Evolutionary conservation across 176 grass and related monocot species (phyloP).

Genomic region (Metroxylon sagu): DNA sequence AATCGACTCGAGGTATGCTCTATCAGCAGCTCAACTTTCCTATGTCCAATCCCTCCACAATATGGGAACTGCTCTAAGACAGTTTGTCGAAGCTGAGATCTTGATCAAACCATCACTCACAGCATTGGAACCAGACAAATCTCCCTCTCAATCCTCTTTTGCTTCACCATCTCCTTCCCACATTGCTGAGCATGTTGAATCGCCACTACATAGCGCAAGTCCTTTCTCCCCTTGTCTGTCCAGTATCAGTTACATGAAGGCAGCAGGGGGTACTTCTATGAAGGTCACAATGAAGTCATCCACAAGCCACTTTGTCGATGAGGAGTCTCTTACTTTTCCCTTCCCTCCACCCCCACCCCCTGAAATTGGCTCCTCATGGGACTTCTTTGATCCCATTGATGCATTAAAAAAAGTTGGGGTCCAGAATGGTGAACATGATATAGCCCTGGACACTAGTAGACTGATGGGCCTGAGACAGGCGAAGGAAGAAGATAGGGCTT

Average conservation of each 20-base stretch:
- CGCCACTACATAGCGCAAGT: conserved; percentile 7
- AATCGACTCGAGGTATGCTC: conserved; percentile 45
- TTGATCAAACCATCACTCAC: neutral
- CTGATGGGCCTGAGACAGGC: neutral
- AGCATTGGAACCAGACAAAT: conserved; percentile 17
- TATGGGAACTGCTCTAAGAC: conserved; percentile 32
- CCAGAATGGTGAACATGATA: conserved; percentile 5
- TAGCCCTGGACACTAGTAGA: neutral
- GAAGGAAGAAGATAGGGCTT: conserved; percentile 12
- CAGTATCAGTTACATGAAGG: conserved; percentile 30
- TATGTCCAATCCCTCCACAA: conserved; percentile 45
- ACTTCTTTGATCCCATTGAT: conserved; percentile 49
- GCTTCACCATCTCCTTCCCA: conserved; percentile 24
- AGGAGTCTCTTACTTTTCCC: conserved; percentile 6
- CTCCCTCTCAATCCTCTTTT: conserved; percentile 28
- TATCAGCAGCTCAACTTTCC: conserved; percentile 41
- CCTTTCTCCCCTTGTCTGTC: conserved; percentile 8
- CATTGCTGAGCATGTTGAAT: conserved; percentile 9
- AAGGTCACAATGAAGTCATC: conserved; percentile 28
- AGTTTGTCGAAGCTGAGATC: conserved; percentile 31
- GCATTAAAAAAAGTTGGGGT: conserved; percentile 4
- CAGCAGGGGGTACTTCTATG: conserved; percentile 19
- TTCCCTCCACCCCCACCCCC: neutral
- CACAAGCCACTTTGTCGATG: conserved; percentile 22
- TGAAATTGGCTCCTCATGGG: conserved; percentile 33